Evolutionary conservation across 495 filamentous ascomycete species (phyloP).

Genomic region (Aspergillus diversus): DNA sequence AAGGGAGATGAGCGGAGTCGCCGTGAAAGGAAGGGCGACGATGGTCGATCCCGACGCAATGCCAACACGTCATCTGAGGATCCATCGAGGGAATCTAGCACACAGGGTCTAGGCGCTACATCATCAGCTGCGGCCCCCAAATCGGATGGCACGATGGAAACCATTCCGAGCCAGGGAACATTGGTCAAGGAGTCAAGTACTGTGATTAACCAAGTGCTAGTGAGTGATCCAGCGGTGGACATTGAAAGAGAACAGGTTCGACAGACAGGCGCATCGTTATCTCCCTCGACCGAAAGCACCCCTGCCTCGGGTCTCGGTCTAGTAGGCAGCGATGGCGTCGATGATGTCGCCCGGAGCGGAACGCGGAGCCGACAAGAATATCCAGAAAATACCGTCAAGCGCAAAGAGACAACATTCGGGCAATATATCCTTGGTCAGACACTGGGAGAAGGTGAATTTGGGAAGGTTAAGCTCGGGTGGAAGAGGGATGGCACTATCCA

Average conservation of each 20-base stretch:
- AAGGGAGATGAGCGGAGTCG: constrained; percentile 39
- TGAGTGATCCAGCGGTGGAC: constrained; percentile 80
- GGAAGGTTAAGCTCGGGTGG: constrained; percentile 99
- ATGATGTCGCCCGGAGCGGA: constrained; percentile 63
- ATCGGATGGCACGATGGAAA: constrained; percentile 32
- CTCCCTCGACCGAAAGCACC: constrained; percentile 51
- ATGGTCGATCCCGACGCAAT: constrained; percentile 35
- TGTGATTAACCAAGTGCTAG: constrained; percentile 75
- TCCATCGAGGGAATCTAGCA: constrained; percentile 26
- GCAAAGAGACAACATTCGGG: constrained; percentile 87
- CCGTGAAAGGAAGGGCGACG: constrained; percentile 38
- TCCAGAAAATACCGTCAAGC: constrained; percentile 48
- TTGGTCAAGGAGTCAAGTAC: constrained; percentile 46
- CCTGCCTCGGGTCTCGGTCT: constrained; percentile 58
- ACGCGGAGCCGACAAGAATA: constrained; percentile 81
- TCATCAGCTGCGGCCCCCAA: constrained; percentile 21
- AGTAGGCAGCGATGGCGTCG: constrained; percentile 56
- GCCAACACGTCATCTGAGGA: constrained; percentile 35
- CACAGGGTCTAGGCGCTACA: constrained; percentile 12
- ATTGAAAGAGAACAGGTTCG: constrained; percentile 77
- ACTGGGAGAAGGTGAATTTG: constrained; percentile 98
- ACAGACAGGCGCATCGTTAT: constrained; percentile 62
- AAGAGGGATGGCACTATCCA: constrained; percentile 91
- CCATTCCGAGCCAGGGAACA: constrained; percentile 28
- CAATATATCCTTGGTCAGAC: constrained; percentile 95